Base-by-base conservation (phyloP, 805 yeast genomes). In the Cyberlindnera euphorbiiphila region DNA sequence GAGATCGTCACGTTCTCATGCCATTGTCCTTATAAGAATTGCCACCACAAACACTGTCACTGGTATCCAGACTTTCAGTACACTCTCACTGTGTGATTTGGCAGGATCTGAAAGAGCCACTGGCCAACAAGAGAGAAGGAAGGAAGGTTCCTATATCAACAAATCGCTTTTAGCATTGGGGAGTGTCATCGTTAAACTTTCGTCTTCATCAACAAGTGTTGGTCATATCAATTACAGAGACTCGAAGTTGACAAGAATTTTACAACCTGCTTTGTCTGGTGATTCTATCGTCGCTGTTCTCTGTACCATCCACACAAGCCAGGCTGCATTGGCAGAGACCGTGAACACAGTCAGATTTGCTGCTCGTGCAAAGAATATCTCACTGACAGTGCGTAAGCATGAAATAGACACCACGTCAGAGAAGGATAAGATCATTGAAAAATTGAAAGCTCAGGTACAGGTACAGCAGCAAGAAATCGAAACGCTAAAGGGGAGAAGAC, bases 31-130 rank as follows among this genome's bases (percentile, higher is more conserved):
- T 56, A 69, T 93, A 15, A 67, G 78, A 41, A 56, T 91, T 13
- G 65, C 65, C 3, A 58, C 66, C 5, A 64, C 69, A 2, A 74
- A 72, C 56, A 37, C 64, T 10, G 45, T 53, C 1, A 60, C 66
- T 10, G 71, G 68, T 5, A 42, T 46, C n/a, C 57, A 57, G 22
- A 63, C 61, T 12, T 60, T 66, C 25, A 72, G 88, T 24, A 78
- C 87, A 0, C 72, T 91, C 22, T 85, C 91, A 23, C 68, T 91
- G 39, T 91, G 98, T 65, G 98, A 91, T 62, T 71, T 91, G 53
- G 98, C 98, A 0, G 98, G 98, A 20, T 84, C 95, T n/a, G 98
- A 91, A 61, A 73, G 84, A 36, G 95, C 94, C 0, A 69, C 85
- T 1, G 57, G 58, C 1, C 66, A 65, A 39, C 61, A 68, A 1